Conservation (phyloP, 257 asterid genomes). For the Solanum dulcamara region DNA sequence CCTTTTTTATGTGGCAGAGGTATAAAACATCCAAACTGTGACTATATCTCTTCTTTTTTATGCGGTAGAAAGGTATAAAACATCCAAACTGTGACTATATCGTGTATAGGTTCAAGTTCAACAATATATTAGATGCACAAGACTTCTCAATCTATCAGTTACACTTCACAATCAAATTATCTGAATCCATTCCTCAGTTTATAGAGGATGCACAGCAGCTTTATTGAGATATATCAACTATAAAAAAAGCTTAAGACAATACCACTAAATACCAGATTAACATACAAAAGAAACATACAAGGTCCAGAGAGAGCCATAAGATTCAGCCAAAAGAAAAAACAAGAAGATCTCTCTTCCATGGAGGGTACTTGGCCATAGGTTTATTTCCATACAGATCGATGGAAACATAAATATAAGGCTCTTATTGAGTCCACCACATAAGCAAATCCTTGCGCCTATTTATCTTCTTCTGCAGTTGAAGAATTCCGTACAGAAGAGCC, state of each 20-base stretch:
- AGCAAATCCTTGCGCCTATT: slow-evolving; percentile 92
- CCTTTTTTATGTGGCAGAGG: not conserved
- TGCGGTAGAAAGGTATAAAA: not conserved
- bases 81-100: not conserved
- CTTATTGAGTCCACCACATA: slow-evolving; percentile 87
- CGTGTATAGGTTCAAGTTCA: not conserved
- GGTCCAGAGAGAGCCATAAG: not conserved
- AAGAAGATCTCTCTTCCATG: not conserved
- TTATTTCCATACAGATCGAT: not conserved
- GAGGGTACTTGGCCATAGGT: not conserved
- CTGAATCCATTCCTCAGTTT: not conserved
- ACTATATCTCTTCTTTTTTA: not conserved
- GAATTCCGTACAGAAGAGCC: slow-evolving; percentile 89
- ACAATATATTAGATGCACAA: not conserved
- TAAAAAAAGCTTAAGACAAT: not conserved
- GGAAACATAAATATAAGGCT: not conserved
- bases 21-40: not conserved
- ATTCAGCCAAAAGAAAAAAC: not conserved
- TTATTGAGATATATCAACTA: not conserved
- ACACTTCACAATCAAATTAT: not conserved
- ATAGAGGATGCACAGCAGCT: not conserved
- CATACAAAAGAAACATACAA: not conserved
- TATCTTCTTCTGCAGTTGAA: slow-evolving; percentile 94
- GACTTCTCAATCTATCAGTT: not conserved
- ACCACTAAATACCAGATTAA: not conserved